A percentile compares a stretch with the other conserved stretches of the same genome.
phyloP scores from a whole-genome alignment of 495 filamentous ascomycete genomes.

The Aspergillus ellipticus region DNA sequence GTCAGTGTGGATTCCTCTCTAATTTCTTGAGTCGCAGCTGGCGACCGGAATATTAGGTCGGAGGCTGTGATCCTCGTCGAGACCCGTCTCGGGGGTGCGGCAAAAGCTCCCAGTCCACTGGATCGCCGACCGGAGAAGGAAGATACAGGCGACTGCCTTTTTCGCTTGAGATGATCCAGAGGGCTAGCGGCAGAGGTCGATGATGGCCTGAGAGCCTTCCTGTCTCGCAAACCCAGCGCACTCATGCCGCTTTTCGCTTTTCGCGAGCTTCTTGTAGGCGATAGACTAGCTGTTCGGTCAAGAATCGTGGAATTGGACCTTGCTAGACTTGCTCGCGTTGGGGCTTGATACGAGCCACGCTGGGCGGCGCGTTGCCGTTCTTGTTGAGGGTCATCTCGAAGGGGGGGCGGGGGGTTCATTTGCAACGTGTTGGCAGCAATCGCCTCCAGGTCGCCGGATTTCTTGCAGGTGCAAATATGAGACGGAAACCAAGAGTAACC shows the following conservation, averaged over 20 bases:
- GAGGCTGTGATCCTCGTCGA: conserved; percentile 39
- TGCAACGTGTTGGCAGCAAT: conserved; percentile 29
- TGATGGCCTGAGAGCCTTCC: conserved; percentile 37
- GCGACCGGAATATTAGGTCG: conserved; percentile 42
- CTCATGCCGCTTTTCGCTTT: conserved; percentile 21
- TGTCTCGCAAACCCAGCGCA: conserved; percentile 30
- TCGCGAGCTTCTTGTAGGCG: conserved; percentile 22
- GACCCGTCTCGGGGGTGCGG: conserved; percentile 38
- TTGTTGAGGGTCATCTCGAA: conserved; percentile 22
- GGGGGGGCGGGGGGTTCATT: conserved; percentile 22
- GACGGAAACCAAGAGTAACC: conserved; percentile 14
- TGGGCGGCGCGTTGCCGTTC: conserved; percentile 23
- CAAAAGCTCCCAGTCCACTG: conserved; percentile 37
- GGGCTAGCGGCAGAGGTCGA: conserved; percentile 36
- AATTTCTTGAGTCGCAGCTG: conserved; percentile 32
- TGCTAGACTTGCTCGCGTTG: conserved; percentile 60
- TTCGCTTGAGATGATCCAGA: conserved; percentile 18
- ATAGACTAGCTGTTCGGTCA: conserved; percentile 42
- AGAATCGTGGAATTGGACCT: conserved; percentile 60
- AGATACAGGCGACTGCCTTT: conserved; percentile 23
- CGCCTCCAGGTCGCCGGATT: conserved; percentile 20
- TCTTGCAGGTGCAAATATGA: conserved; percentile 62
- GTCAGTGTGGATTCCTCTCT: conserved; percentile 9
- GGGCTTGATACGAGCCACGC: conserved; percentile 61
- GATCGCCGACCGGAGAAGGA: conserved; percentile 20